Conservation (phyloP, 2,329 filamentous ascomycete species). For the Plenodomus lindquistii region DNA sequence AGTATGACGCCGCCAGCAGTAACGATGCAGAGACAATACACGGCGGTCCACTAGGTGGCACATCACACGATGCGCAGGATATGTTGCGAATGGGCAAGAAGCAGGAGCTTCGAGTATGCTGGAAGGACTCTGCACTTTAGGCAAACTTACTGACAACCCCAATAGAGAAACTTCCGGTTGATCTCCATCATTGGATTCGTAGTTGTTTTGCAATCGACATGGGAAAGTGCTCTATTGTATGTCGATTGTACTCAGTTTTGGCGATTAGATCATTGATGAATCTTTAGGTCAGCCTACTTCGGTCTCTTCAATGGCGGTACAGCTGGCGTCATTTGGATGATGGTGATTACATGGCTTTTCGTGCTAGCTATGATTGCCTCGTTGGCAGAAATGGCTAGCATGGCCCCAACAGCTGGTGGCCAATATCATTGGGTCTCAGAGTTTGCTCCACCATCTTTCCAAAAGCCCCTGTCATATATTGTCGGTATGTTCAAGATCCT, state of each 20-base stretch:
- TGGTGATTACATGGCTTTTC: conserved; percentile 24
- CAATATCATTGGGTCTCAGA: conserved; percentile 11
- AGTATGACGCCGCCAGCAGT: conserved; percentile 12
- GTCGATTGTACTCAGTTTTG: not conserved
- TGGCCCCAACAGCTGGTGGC: conserved; percentile 9
- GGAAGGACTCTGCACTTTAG: not conserved
- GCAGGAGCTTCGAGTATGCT: conserved; percentile 20
- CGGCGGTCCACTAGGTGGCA: conserved; percentile 12
- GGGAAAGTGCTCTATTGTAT: conserved; percentile 21
- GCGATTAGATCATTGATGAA: not conserved
- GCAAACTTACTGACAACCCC: conserved; percentile 1
- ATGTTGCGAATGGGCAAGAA: conserved; percentile 31
- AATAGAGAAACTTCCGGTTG: conserved; percentile 20
- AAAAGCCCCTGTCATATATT: conserved; percentile 7
- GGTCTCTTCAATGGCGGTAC: conserved; percentile 30
- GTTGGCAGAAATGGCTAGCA: conserved; percentile 7
- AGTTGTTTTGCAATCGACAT: conserved; percentile 21
- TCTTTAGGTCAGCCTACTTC: conserved; percentile 11
- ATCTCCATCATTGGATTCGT: conserved; percentile 22
- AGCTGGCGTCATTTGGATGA: conserved; percentile 34
- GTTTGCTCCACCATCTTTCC: conserved; percentile 3
- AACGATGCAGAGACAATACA: conserved; percentile 6
- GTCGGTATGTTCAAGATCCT: conserved; percentile 1
- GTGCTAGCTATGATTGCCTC: conserved; percentile 26
- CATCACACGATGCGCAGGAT: conserved; percentile 17